Evolutionary conservation across 2,329 filamentous ascomycete species (phyloP).

Genomic region (Talaromyces sp.): DNA sequence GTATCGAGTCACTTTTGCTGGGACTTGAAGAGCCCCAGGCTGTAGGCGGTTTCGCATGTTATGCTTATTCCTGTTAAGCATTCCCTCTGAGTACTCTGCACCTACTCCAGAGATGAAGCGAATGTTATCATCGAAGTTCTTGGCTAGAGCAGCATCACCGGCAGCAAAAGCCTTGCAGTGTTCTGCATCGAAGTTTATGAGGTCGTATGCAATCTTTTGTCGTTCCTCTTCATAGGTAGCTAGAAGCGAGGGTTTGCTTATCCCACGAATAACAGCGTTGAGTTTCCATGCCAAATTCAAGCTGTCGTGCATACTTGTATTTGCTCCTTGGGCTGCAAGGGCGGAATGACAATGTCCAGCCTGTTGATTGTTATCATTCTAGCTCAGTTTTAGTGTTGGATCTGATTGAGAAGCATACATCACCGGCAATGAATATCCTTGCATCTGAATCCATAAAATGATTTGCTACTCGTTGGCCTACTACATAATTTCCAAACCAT

Average conservation of each 20-base stretch:
- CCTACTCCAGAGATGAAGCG: conserved; percentile 72
- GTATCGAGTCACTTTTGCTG: conserved; percentile 69
- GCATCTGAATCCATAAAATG: conserved; percentile 52
- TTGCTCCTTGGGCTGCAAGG: conserved; percentile 33
- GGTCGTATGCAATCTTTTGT: conserved; percentile 33
- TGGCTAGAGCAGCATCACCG: conserved; percentile 62
- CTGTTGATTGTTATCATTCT: conserved; percentile 16
- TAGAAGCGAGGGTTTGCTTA: conserved; percentile 25
- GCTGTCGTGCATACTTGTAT: conserved; percentile 37
- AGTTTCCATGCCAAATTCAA: conserved; percentile 38
- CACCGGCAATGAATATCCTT: conserved; percentile 67
- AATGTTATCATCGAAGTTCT: conserved; percentile 68
- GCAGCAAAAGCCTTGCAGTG: conserved; percentile 54
- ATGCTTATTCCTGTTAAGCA: conserved; percentile 51
- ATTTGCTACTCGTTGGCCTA: conserved; percentile 62
- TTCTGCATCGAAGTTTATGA: conserved; percentile 35
- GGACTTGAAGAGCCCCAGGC: conserved; percentile 52
- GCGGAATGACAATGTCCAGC: conserved; percentile 33
- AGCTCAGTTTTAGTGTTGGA: neutral
- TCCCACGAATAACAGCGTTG: conserved; percentile 27
- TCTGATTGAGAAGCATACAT: conserved; percentile 44
- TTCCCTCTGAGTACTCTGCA: conserved; percentile 63
- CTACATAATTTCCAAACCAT: conserved; percentile 67
- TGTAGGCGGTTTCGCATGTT: conserved; percentile 37
- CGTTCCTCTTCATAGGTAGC: conserved; percentile 32